Percentiles rank a stretch among this genome's conserved stretches.
These are phyloP conservation scores for Eucalyptus tenuipes DNA, from an alignment of 345 rosid genomes.

Conservation along the genomic window DNA sequence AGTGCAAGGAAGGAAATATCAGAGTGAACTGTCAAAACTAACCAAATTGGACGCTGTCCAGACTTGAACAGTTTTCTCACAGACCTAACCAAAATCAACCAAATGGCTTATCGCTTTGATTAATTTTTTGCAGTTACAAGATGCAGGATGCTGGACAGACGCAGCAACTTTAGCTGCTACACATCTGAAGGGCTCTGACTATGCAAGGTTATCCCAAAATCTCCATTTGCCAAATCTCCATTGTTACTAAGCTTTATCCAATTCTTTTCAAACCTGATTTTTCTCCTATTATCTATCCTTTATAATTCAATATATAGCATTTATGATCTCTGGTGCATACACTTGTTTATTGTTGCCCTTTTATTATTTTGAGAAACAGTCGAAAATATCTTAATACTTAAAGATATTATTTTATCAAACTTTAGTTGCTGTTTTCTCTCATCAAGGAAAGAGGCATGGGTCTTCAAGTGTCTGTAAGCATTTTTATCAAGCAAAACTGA, in stretches of 20 bases:
- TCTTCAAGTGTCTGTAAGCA: background rate
- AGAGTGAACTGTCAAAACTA: background rate
- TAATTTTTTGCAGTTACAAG: conserved; percentile 59
- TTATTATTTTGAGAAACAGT: background rate
- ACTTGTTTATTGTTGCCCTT: background rate
- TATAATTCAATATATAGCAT: background rate
- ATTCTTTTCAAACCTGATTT: background rate
- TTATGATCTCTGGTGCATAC: background rate
- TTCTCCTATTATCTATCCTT: background rate
- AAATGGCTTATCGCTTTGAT: background rate
- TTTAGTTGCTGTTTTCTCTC: background rate
- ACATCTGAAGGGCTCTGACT: conserved; percentile 91
- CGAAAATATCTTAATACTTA: background rate
- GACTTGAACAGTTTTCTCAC: background rate
- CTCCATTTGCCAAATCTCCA: background rate
- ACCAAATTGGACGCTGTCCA: background rate
- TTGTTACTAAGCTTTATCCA: background rate
- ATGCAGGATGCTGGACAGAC: conserved; percentile 98
- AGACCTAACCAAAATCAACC: background rate
- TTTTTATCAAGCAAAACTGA: background rate
- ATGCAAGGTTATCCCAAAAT: conserved; percentile 47
- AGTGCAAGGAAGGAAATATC: background rate
- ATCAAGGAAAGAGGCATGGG: background rate
- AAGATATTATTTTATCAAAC: background rate
- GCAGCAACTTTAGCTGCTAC: conserved; percentile 98